Evolutionary conservation across 129 eudicot genomes (phyloP).

Genomic region (Gnaphalium uliginosum): DNA sequence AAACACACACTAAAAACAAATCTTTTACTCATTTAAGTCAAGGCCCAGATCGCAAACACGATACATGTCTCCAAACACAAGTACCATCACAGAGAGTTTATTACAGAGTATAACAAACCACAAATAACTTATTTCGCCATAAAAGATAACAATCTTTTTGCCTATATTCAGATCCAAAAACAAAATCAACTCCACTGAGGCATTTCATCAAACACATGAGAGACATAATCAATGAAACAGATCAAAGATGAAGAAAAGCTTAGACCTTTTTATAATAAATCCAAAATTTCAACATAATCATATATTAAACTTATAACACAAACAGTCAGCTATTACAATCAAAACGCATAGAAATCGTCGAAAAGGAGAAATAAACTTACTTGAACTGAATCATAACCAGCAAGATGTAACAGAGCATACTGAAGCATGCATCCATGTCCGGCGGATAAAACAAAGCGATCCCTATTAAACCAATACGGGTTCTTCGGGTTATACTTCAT

Average conservation of each 20-base stretch:
- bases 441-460: conserved; percentile 94
- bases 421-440: conserved; percentile 99
- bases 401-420: conserved; percentile 93
- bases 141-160: neutral
- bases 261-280: neutral
- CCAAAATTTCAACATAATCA: neutral
- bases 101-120: too few relatives aligned
- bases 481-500: conserved; percentile 98
- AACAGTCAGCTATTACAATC: neutral
- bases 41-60: conserved; percentile 29
- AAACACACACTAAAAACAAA: conserved; percentile 4
- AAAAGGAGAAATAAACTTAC: conserved; percentile 44
- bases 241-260: neutral
- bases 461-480: conserved; percentile 94
- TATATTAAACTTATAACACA: conserved; percentile 2
- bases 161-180: conserved; percentile 19
- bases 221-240: neutral
- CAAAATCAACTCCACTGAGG: neutral
- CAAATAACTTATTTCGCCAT: neutral
- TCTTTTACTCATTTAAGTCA: neutral
- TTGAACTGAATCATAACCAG: conserved; percentile 81
- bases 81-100: neutral
- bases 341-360: conserved; percentile 2
- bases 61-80: conserved; percentile 9
- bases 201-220: conserved; percentile 26